These are phyloP conservation scores for Coniophora puteana DNA, from an alignment of 1,284 basidiomycete species.

Conservation along the genomic window DNA sequence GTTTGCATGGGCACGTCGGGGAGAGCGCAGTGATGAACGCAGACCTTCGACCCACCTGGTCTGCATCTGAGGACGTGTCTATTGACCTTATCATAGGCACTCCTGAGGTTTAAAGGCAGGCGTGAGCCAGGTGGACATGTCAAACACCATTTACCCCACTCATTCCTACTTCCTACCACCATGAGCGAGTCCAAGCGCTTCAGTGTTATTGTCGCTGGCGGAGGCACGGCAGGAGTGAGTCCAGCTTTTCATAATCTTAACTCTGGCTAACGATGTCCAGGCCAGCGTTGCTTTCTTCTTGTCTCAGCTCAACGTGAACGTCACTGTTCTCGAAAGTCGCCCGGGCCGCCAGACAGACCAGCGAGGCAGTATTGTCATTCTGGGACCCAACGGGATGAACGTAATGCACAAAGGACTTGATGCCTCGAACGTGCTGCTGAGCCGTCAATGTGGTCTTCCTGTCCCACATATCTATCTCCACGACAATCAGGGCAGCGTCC, in stretches of 20 bases:
- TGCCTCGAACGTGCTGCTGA: constrained; percentile 20
- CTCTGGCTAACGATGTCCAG: constrained; percentile 9
- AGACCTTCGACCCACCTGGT: too few species aligned
- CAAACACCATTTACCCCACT: too few species aligned
- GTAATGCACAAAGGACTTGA: constrained; percentile 23
- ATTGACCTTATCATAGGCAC: too few species aligned
- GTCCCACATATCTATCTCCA: constrained; percentile 20
- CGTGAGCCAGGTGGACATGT: too few species aligned
- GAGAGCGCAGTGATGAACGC: too few species aligned
- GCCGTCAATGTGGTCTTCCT: constrained; percentile 17
- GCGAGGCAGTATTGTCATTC: constrained; percentile 26
- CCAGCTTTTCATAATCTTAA: neutral
- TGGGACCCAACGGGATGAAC: constrained; percentile 27
- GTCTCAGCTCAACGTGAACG: constrained; percentile 16
- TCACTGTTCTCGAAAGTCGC: constrained; percentile 22
- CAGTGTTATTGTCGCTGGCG: constrained; percentile 20
- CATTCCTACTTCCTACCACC: too few species aligned
- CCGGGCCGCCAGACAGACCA: constrained; percentile 11
- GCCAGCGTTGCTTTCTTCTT: constrained; percentile 23
- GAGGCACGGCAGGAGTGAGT: constrained; percentile 24
- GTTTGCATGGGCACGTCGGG: too few species aligned
- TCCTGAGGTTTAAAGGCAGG: too few species aligned
- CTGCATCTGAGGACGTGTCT: too few species aligned
- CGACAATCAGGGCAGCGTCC: constrained; percentile 16
- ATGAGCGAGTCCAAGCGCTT: too few species aligned